Percentiles rank a stretch among this genome's conserved stretches.
These are phyloP conservation scores for Helminthosporium solani DNA, from an alignment of 2,329 filamentous ascomycete genomes.

Conservation along the genomic window DNA sequence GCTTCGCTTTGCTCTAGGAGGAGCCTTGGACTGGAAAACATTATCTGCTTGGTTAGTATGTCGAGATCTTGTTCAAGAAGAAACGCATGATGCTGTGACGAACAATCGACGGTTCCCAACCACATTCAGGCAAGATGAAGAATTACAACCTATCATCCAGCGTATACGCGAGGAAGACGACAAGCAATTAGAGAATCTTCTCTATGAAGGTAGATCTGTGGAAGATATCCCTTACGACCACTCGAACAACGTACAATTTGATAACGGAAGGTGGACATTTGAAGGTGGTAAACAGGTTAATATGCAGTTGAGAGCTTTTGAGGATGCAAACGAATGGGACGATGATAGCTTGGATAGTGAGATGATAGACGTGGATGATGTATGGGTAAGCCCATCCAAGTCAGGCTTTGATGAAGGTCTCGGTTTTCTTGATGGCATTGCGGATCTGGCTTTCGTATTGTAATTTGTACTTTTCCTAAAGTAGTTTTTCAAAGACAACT, in stretches of 20 bases:
- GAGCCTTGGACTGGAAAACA: constrained; percentile 13
- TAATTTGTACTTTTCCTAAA: background rate
- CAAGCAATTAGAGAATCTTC: background rate
- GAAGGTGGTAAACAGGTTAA: background rate
- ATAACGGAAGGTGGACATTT: background rate
- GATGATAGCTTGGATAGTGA: background rate
- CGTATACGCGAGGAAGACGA: background rate
- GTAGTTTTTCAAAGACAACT: too few relatives aligned
- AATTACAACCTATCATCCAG: too few relatives aligned
- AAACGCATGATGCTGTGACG: background rate
- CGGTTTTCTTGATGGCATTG: background rate
- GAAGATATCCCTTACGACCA: background rate
- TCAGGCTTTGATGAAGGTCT: background rate
- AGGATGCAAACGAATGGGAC: background rate
- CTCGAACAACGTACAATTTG: constrained; percentile 1
- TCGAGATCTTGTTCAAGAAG: background rate
- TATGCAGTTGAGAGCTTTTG: background rate
- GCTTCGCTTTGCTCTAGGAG: constrained; percentile 3
- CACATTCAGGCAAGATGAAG: background rate
- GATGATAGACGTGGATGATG: background rate
- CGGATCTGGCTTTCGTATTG: background rate
- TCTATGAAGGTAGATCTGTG: too few relatives aligned
- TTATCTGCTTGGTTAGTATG: constrained; percentile 9
- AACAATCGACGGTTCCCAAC: constrained; percentile 1
- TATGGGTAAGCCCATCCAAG: too few relatives aligned